Base-by-base conservation (phyloP, 2,329 filamentous ascomycete genomes). In the Malbranchea cinnamomea region DNA sequence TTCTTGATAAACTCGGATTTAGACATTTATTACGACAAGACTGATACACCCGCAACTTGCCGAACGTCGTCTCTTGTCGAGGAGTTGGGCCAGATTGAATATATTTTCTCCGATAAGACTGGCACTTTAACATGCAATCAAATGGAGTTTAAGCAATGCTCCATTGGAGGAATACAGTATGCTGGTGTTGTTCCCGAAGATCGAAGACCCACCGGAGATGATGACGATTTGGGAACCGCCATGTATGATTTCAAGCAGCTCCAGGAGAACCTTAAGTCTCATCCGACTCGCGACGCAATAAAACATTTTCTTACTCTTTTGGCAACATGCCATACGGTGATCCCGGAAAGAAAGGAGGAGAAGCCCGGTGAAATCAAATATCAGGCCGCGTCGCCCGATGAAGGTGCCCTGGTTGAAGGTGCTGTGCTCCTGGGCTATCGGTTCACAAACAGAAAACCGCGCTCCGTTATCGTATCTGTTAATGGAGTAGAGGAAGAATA, bases 51-150 rank as follows among this genome's bases (percentile, higher is more conserved):
- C 8, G 85, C 89, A 4, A 92, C 89, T 41, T 98, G 89, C 56
- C 74, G 89, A 45, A 98, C 89, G 0, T 95, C 87, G 2, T 94
- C 85, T 41, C 63, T 98, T 49, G 89, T 98, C 7, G 89, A 98
- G 58, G 91, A 98, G 49, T 61, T 98, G 25, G 89, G 89, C 32
- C 93, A 95, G 68, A 91, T 98, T 25, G 89, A 95, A 49, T 98
- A 91, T 47, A 89, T 98, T 40, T 98, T 98, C 53, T 94, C 84
- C 0, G 87, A 95, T 63, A 95, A 95, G 63, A 95, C 87, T 2
- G 87, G 87, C 24, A 95, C 87, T 3, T 62, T 95, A 46, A 95
- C 87, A n/a, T 92, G 85, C 59, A 95, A 95, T 50, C 76, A 83
- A 67, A 95, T 98, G 89, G 87, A 95, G 54, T 98, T 95, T 55